Base-by-base conservation (phyloP, 768 basidiomycete species). In the Russula lepida region DNA sequence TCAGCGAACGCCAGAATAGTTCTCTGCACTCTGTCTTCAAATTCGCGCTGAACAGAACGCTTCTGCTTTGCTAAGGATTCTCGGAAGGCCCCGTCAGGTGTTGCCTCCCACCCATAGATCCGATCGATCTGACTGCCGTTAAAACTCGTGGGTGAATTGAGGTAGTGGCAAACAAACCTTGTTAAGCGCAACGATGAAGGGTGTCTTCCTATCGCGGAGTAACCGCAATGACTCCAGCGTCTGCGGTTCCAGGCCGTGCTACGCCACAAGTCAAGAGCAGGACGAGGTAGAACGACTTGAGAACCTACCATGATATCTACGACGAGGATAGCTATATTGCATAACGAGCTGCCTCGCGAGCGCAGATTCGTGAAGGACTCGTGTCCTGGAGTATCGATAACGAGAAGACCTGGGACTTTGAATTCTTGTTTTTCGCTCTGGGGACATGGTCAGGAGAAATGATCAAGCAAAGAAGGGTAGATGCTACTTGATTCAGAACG, bases 321-420 rank as follows among this genome's bases (percentile, higher is more conserved):
- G 61, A 99, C 97, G 53, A 99, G 84, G 69, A 99, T 93, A 60
- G 97, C 97, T 63, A 99, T 98, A 76, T 99, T 98, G 75, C 95
- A 98, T 25, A 99, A 80, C 7, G 94, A 97, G 64, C 92, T 94
- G 71, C 97, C 97, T 71, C 97, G 89, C 17, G 88, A 85, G 51
- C 97, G 91, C 71, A 98, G 74, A 73, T 98, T 98, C 8, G 93
- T 93, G 81, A 99, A 99, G 6, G 94, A 95, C 75, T 98, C 97
- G 84, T 99, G 97, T 58, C 97, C 97, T 58, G 97, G 97, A 2
- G 97, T 99, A 72, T 99, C 97, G 67, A 99, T 98, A 67, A 99
- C 73, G 58, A 99, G 80, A 17, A 99, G 81, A 72, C 97, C 97
- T 37, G 97, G 97, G 63, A 98, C 86, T 75, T 98, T 97, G 80